Percentiles rank a stretch among this genome's conserved stretches.
Evolutionary conservation across 805 yeast species (phyloP).

Genomic region (Cyberlindnera americana): DNA sequence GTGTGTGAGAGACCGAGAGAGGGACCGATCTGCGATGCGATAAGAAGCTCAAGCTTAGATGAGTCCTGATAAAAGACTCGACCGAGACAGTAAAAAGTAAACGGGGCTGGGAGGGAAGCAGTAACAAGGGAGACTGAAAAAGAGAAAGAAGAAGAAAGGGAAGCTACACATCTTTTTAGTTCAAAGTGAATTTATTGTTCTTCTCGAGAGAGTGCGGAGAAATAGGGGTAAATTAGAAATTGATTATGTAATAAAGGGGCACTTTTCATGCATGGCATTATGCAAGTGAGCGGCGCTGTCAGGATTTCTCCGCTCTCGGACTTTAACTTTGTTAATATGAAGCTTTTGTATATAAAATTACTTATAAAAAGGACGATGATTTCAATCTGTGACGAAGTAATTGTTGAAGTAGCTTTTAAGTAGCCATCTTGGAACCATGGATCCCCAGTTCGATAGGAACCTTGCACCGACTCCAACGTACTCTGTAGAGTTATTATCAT

Average conservation of each 20-base stretch:
- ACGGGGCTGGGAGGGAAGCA: too few relatives aligned
- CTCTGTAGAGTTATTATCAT: conserved; percentile 14
- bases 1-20: neutral
- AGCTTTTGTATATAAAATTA: too few relatives aligned
- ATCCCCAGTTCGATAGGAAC: conserved; percentile 17
- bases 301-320: too few relatives aligned
- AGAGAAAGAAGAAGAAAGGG: neutral
- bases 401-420: conserved; percentile 15
- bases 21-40: conserved; percentile 4
- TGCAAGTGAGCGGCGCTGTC: too few relatives aligned
- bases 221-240: conserved; percentile 6
- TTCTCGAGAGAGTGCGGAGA: conserved; percentile 1
- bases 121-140: neutral
- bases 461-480: conserved; percentile 28
- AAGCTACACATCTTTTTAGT: neutral
- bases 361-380: too few relatives aligned
- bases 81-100: too few relatives aligned
- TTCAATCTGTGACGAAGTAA: conserved; percentile 8
- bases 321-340: too few relatives aligned
- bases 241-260: neutral
- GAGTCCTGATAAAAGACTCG: too few relatives aligned
- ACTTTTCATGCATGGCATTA: too few relatives aligned
- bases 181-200: neutral
- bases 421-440: conserved; percentile 23
- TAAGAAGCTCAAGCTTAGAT: neutral